Evolutionary conservation across 2,329 filamentous ascomycete genomes (phyloP).

Genomic region (Aspergillus fijiensis): DNA sequence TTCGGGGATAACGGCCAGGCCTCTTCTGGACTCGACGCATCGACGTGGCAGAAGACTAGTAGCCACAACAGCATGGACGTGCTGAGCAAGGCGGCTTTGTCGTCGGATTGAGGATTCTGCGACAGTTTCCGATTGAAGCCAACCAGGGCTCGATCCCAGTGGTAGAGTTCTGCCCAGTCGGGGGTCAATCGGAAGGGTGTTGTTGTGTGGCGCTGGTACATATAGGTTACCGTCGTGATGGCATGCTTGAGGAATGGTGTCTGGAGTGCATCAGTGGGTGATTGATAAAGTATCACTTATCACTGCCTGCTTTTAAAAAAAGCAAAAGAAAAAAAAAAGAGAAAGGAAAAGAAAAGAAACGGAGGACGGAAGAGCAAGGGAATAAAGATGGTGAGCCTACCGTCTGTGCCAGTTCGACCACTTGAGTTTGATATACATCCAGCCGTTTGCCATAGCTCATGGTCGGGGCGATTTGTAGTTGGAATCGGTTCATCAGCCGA

Average conservation of each 20-base stretch:
- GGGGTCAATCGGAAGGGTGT: too few species aligned
- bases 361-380: background rate
- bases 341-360: background rate
- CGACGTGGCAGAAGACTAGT: background rate
- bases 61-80: background rate
- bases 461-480: background rate
- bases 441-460: background rate
- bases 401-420: background rate
- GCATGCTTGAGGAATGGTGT: background rate
- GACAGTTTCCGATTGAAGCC: background rate
- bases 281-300: background rate
- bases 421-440: background rate
- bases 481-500: background rate
- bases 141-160: background rate
- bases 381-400: background rate
- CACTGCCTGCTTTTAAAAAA: too few species aligned
- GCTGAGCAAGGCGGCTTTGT: background rate
- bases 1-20: background rate
- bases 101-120: background rate
- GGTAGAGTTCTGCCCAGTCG: background rate
- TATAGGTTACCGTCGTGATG: background rate
- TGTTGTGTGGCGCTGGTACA: background rate
- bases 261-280: background rate
- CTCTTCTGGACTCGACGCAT: background rate
- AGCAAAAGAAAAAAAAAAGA: too few species aligned